Evolutionary conservation across 2,329 filamentous ascomycete species (phyloP), one percentile per base, ranked within the genome.

Genomic region (Fusarium denticulatum): DNA sequence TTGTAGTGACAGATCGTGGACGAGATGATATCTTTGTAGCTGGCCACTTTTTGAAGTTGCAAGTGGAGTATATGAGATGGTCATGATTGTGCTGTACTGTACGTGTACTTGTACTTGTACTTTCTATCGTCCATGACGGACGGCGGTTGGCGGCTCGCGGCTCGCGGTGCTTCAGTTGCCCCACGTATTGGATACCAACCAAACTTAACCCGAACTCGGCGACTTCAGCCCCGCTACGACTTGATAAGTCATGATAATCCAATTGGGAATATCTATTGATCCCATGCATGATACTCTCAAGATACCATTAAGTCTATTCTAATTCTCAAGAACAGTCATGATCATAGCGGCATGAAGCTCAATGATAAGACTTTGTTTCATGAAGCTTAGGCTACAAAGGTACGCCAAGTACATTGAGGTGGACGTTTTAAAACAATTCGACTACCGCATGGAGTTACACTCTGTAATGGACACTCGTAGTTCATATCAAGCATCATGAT

Each of bases 191-290:
- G 39, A 42, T 42, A 42, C 39, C 39, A 15, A 24, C 24, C 30
- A 37, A 37, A 45, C 50, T n/a, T 74, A 71, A 72, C 61, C 70
- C 67, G 74, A 73, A 66, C 69, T 79, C 75, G 74, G 75, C 69
- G 62, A 57, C 61, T 57, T 75, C 47, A 69, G 73, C 76, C 75
- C 76, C 75, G 72, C 76, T 56, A 74, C 47, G 28, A 46, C 36
- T 28, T 53, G 70, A 71, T 62, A 66, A 66, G 50, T 12, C 24
- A 43, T 39, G 45, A 42, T 67, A 34, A 28, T 45, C 24, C 16
- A 30, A 15, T 53, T 34, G 18, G 59, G 24, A 30, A 30, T 30
- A 28, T 30, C 45, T 22, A 18, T 14, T 49, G 18, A 49, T 49
- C 40, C 55, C 20, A n/a, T n/a, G n/a, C n/a, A 58, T 24, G 55